Evolutionary conservation across 1,139 yeast species (phyloP), one percentile per base, ranked within the genome.

Genomic region (Suhomyces choctaworum): DNA sequence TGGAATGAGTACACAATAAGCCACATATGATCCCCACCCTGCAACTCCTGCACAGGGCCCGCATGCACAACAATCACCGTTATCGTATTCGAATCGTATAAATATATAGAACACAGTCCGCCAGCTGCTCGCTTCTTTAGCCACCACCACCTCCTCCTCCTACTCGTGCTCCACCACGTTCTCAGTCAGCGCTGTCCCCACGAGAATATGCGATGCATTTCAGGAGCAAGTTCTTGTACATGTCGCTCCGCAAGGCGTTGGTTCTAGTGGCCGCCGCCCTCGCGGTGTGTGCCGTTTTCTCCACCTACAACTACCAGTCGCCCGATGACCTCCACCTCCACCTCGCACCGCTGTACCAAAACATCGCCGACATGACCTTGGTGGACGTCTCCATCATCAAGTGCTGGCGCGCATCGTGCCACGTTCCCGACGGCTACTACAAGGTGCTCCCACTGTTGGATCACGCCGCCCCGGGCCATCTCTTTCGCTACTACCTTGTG

Each of bases 401-500:
- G 25, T 46, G 50, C 24, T 32, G 42, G 34, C 22, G 42, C 16
- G 26, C 36, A 3, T 36, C 27, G 13, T 44, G 50, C 36, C 34
- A 34, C 12, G 41, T 33, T 2, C 48, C 51, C 16, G 27, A 20
- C 1, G 51, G 51, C 10, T 47, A 39, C 32, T 20, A 35, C 27
- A 42, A 46, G 16, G 27, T 45, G n/a, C 36, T 29, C 19, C 51
- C 51, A 2, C 42, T 46, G 19, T 37, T 46, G 29, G 37, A 37
- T 11, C 37, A 31, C 25, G 29, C 23, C 24, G n/a, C 16, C 10
- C 42, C 25, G n/a, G 29, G 34, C 26, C 20, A n/a, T 16, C 10
- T 34, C 32, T 40, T 34, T 22, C 43, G 48, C 32, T 46, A 50
- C 37, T 50, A 46, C 38, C 23, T 53, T 10, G 35, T 43, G 21